Evolutionary conservation across 257 asterid genomes (phyloP).

Genomic region (Scutellaria galericulata): DNA sequence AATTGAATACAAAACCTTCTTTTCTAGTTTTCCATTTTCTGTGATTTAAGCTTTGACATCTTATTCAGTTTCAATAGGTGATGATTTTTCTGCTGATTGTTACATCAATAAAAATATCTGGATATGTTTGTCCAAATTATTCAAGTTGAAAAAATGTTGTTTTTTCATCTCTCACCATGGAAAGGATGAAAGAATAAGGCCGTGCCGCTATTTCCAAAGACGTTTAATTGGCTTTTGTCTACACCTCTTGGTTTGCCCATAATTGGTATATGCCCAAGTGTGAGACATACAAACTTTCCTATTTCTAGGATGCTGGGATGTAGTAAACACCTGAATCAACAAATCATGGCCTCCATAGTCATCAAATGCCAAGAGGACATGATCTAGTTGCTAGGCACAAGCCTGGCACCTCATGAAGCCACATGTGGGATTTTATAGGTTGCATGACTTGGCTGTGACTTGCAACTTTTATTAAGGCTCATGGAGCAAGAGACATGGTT

Average conservation of each 20-base stretch:
- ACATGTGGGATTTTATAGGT: slow-evolving; percentile 5
- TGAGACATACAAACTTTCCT: slow-evolving; percentile 4
- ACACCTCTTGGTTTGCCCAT: neutral
- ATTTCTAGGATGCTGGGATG: slow-evolving; percentile 13
- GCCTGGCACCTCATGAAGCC: slow-evolving; percentile 9
- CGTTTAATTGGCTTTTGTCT: slow-evolving; percentile 6
- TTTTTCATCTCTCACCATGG: neutral
- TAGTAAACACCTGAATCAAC: slow-evolving; percentile 12
- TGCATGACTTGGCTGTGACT: slow-evolving; percentile 1
- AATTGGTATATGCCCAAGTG: slow-evolving; percentile 11
- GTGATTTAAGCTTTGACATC: slow-evolving; percentile 21
- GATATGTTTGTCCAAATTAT: neutral
- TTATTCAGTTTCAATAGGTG: neutral
- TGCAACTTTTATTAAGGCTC: slow-evolving; percentile 6
- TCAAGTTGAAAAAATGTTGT: neutral
- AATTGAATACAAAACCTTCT: slow-evolving; percentile 38
- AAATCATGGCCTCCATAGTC: neutral
- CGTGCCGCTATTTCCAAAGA: slow-evolving; percentile 11
- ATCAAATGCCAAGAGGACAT: neutral
- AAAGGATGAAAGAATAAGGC: neutral
- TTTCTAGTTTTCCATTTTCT: neutral
- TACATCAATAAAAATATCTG: slow-evolving; percentile 9
- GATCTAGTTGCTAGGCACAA: neutral
- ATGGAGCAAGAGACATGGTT: neutral
- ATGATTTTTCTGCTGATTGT: slow-evolving; percentile 3